phyloP scores from a whole-genome alignment of 768 basidiomycete species.

The Jaapia argillacea region DNA sequence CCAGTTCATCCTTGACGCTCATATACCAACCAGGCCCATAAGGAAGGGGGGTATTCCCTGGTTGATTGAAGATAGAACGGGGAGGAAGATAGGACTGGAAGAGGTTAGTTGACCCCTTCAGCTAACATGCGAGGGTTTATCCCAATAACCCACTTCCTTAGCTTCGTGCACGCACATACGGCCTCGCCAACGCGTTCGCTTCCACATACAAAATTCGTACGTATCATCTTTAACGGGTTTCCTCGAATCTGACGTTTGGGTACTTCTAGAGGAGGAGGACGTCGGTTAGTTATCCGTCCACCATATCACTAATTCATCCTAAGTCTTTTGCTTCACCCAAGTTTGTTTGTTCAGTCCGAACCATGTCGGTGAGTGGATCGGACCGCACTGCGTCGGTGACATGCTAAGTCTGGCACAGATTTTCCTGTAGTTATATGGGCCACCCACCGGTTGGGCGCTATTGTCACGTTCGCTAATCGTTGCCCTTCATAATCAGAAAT shows the following conservation, averaged over 20 bases:
- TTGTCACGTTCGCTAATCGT: slow-evolving; percentile 41
- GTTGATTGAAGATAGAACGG: slow-evolving; percentile 50
- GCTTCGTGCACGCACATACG: slow-evolving; percentile 33
- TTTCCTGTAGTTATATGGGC: slow-evolving; percentile 52
- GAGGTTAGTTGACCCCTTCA: slow-evolving; percentile 43
- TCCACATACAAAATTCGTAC: slow-evolving; percentile 39
- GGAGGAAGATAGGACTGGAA: slow-evolving; percentile 29
- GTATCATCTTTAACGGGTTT: too few relatives aligned
- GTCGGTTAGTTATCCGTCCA: slow-evolving; percentile 31
- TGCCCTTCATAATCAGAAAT: not conserved
- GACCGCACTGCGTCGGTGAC: not conserved
- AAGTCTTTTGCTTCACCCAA: too few relatives aligned
- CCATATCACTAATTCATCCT: too few relatives aligned
- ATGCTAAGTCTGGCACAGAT: slow-evolving; percentile 24
- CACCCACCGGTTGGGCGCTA: slow-evolving; percentile 43
- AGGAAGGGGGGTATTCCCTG: slow-evolving; percentile 38
- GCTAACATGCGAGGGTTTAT: not conserved
- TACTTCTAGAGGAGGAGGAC: slow-evolving; percentile 37
- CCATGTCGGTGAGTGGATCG: slow-evolving; percentile 35
- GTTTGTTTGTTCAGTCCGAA: slow-evolving; percentile 61
- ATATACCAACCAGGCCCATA: slow-evolving; percentile 32
- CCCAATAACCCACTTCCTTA: slow-evolving; percentile 8
- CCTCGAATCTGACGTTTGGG: too few relatives aligned
- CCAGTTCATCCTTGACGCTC: slow-evolving; percentile 50
- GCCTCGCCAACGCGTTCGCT: slow-evolving; percentile 44